Base-by-base conservation (phyloP, 1,139 yeast genomes). In the Saccharomycopsis crataegensis region DNA sequence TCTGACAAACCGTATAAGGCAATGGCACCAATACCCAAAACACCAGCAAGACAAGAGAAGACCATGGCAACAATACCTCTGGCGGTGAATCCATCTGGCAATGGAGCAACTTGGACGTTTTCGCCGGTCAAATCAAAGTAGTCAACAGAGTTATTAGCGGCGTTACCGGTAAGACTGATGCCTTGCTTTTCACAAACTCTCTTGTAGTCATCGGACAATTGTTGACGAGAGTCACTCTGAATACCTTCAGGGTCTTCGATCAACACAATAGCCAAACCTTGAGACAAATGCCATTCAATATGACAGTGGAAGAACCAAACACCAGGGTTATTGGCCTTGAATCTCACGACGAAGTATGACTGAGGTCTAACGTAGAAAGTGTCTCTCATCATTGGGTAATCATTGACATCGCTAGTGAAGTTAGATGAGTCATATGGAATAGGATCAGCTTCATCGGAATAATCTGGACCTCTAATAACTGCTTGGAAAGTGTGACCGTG, bases 291-390 rank as follows among this genome's bases (percentile, higher is more conserved):
- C 85, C 89, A 85, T 65, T 85, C 91, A 57, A 85, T 79, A 64
- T 85, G 93, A 67, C 93, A 85, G 64, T 85, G 93, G 83, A 85
- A 84, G 62, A 81, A 78, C 91, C 91, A 85, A 49, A 83, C 83
- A 62, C 93, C 93, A n/a, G 93, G 93, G 63, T 85, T 85, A 62
- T 82, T 76, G 31, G 91, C 89, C 61, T 72, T 76, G 67, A 85
- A 84, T 64, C 94, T 72, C 49, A 85, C 60, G 3, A 83, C 89
- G 49, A 82, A 64, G 62, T 81, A 78, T 0, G 90, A 86, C 60
- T 82, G 81, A 42, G 86, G 80, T 57, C 80, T 77, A 34, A 84
- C 80, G 57, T 76, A 72, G 33, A 79, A 79, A 1, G 87, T 82
- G 64, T 86, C 94, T 69, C 94, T 78, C 45, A 73, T 63, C 67